Conservation (phyloP, 306 rosid genomes). For the Pyrus pyrifolia region DNA sequence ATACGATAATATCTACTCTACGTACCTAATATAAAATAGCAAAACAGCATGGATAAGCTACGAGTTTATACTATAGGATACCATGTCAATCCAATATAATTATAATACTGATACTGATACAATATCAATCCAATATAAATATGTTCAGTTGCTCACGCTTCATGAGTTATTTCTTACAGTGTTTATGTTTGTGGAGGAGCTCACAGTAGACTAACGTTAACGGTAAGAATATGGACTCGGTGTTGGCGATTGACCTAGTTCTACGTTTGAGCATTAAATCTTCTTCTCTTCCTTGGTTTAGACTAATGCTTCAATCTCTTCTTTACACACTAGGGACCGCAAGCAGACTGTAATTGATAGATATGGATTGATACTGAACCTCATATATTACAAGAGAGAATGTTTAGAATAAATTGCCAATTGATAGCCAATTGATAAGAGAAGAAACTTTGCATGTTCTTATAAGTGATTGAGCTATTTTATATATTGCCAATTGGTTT, state of each 20-base stretch:
- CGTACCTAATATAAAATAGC: no score
- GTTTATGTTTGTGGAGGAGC: background rate
- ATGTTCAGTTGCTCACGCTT: background rate
- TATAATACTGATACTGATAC: no score
- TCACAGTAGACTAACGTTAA: background rate
- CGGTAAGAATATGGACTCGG: background rate
- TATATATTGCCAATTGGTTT: no score
- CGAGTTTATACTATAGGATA: background rate
- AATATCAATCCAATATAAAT: no score
- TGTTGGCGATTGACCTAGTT: background rate
- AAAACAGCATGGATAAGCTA: no score
- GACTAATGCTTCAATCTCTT: background rate
- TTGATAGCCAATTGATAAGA: no score
- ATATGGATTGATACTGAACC: background rate
- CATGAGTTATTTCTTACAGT: background rate
- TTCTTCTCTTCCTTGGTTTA: background rate
- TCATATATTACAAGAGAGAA: background rate
- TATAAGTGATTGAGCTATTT: no score
- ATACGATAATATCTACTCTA: background rate
- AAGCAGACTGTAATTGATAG: background rate
- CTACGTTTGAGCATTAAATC: background rate
- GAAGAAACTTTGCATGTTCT: rapidly evolving
- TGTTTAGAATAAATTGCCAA: no score
- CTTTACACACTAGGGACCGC: background rate
- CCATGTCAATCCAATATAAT: no score